Evolutionary conservation across 2,329 filamentous ascomycete genomes (phyloP).

Genomic region (Sporothrix curviconia): DNA sequence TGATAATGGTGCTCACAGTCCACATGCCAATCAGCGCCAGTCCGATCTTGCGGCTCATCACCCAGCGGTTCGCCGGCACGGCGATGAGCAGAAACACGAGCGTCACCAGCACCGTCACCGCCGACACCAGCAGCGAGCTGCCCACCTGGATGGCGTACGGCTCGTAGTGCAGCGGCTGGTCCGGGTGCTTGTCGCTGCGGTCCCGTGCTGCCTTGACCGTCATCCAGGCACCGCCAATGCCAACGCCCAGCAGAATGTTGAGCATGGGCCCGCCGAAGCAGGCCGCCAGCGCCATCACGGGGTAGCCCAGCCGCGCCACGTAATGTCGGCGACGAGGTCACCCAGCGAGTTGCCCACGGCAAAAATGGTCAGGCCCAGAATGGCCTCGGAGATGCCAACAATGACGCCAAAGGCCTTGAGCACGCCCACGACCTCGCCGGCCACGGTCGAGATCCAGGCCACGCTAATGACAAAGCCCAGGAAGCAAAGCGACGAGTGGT

Average conservation of each 20-base stretch:
- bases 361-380: conserved; percentile 91
- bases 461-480: conserved; percentile 87
- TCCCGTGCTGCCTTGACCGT: conserved; percentile 64
- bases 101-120: conserved; percentile 75
- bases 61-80: conserved; percentile 81
- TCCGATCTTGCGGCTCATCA: conserved; percentile 76
- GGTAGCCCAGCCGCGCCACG: conserved; percentile 89
- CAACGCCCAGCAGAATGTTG: conserved; percentile 91
- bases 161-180: conserved; percentile 57
- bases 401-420: conserved; percentile 91
- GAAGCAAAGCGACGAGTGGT: conserved; percentile 75
- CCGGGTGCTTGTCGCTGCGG: conserved; percentile 60
- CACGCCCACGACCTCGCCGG: conserved; percentile 89
- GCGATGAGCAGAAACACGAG: conserved; percentile 69
- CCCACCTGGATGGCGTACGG: conserved; percentile 80
- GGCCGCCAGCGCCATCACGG: conserved; percentile 90
- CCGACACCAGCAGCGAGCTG: conserved; percentile 77
- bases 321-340: conserved; percentile 90
- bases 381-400: conserved; percentile 85
- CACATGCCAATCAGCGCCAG: conserved; percentile 74
- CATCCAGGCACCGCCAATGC: conserved; percentile 85
- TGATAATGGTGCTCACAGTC: conserved; percentile 70
- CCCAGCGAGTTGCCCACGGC: conserved; percentile 93
- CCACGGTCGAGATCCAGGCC: conserved; percentile 93
- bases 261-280: conserved; percentile 99